phyloP scores from a whole-genome alignment of 1,284 basidiomycete genomes.

The Melampsora americana region DNA sequence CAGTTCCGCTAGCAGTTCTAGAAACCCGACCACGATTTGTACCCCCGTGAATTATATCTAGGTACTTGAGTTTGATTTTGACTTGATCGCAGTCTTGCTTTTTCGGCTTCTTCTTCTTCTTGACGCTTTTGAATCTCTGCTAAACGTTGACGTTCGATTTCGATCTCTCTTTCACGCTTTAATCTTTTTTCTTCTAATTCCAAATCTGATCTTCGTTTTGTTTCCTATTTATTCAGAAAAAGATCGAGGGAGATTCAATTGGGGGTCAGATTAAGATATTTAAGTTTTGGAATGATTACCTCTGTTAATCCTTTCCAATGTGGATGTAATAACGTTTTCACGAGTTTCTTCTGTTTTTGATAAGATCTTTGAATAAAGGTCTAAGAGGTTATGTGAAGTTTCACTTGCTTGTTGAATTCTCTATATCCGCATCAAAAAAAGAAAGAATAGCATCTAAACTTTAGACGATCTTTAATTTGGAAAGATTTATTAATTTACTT shows the following conservation, averaged over 20 bases:
- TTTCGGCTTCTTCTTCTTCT: slow-evolving; percentile 25
- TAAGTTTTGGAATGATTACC: slow-evolving; percentile 19
- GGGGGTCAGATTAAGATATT: too few relatives aligned
- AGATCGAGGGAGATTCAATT: too few relatives aligned
- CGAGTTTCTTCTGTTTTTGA: slow-evolving; percentile 50
- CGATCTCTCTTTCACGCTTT: background rate
- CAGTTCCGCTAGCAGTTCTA: slow-evolving; percentile 18
- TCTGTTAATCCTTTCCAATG: slow-evolving; percentile 47
- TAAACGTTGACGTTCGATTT: slow-evolving; percentile 12
- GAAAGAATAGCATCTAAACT: too few relatives aligned
- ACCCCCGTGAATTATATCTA: slow-evolving; percentile 13
- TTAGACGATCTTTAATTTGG: too few relatives aligned
- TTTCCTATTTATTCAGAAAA: too few relatives aligned
- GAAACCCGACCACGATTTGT: background rate
- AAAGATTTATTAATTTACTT: too few relatives aligned
- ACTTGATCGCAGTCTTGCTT: too few relatives aligned
- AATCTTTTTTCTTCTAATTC: slow-evolving; percentile 13
- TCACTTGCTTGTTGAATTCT: slow-evolving; percentile 45
- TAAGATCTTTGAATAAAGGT: slow-evolving; percentile 49
- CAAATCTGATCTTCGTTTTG: slow-evolving; percentile 10
- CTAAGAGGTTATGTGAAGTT: slow-evolving; percentile 50
- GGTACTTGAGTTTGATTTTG: slow-evolving; percentile 23
- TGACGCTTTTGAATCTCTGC: slow-evolving; percentile 15
- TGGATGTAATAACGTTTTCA: slow-evolving; percentile 48
- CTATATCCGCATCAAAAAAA: slow-evolving; percentile 12